Evolutionary conservation across 495 filamentous ascomycete genomes (phyloP), one percentile per base, ranked within the genome.

Genomic region (Aspergillus coremiiformis): DNA sequence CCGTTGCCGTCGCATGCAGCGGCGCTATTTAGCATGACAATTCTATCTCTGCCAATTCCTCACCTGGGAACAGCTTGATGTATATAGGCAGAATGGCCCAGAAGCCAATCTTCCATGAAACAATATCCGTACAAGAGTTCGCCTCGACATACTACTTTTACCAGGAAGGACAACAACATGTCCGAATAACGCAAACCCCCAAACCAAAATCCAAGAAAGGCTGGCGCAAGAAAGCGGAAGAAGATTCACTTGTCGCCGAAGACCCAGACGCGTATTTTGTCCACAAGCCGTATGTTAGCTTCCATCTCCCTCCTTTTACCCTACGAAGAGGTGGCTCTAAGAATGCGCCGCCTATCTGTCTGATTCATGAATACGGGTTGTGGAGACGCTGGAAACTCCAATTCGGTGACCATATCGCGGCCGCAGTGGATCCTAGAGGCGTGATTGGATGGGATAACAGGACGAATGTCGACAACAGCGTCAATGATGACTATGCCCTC

Each of bases 371-470:
- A n/a, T 47, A 39, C 0, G 6, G 44, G 0, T 56, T 51, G 29
- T 61, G 59, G 59, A 15, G 15, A 3, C 37, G 49, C 6, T 61
- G 59, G 55, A 55, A 39, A 14, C 17, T 62, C 0, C 59, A 59
- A 17, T 54, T 56, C 23, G 29, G 41, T 0, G 19, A 41, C 2
- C 44, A 54, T 7, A 30, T 54, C 24, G 24, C 24, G 4, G 9
- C 4, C 9, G 24, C 24, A 9, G 9, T 27, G 23, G 59, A 62
- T 52, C 53, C 43, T 5, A 39, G 56, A 11, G 59, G 59, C 4
- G 30, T 62, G 17, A 47, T 62, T 0, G 44, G 17, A 5, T 59
- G 53, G 47, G 47, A 59, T 4, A 4, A 27, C 24, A 4, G 24
- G 9, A 27, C 4, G 4, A 27, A 27, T 4, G 4, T 27, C 9